Conservation (phyloP, 1,139 yeast genomes). For the Wickerhamiella infanticola region DNA sequence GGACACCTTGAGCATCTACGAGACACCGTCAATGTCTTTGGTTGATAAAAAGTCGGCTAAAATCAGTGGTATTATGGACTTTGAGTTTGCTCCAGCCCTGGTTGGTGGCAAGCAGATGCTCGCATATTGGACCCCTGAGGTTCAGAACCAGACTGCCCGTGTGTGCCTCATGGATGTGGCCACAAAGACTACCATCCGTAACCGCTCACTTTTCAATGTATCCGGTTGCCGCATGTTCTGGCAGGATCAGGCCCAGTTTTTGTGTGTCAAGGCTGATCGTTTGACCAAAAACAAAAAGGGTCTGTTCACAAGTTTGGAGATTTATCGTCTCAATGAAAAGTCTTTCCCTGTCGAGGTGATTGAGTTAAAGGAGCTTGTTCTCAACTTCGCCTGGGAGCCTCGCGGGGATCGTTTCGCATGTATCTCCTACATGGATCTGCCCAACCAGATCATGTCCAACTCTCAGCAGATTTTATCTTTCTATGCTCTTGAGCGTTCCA, state of each 20-base stretch:
- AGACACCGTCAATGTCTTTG: slow-evolving; percentile 52
- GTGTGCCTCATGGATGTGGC: slow-evolving; percentile 87
- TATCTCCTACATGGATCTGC: slow-evolving; percentile 39
- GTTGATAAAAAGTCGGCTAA: slow-evolving; percentile 77
- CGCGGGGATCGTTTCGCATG: slow-evolving; percentile 72
- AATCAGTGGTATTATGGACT: slow-evolving; percentile 76
- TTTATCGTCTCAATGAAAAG: slow-evolving; percentile 74
- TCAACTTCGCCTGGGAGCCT: slow-evolving; percentile 95
- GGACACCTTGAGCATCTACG: slow-evolving; percentile 71
- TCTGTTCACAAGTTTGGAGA: slow-evolving; percentile 79
- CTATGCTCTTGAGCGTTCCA: slow-evolving; percentile 59
- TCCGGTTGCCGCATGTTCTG: slow-evolving; percentile 85
- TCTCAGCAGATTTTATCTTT: slow-evolving; percentile 62
- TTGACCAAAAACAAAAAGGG: slow-evolving; percentile 93
- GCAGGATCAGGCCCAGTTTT: slow-evolving; percentile 75
- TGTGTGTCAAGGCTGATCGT: slow-evolving; percentile 93
- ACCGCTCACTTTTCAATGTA: slow-evolving; percentile 89
- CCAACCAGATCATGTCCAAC: slow-evolving; percentile 39
- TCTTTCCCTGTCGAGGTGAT: slow-evolving; percentile 91
- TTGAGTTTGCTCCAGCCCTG: slow-evolving; percentile 90
- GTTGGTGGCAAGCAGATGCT: slow-evolving; percentile 58
- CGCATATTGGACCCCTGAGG: slow-evolving; percentile 96
- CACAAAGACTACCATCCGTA: slow-evolving; percentile 66
- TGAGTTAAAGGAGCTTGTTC: slow-evolving; percentile 79
- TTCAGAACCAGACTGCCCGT: slow-evolving; percentile 83